These are phyloP conservation scores for Auricularia heimuer DNA, from an alignment of 768 basidiomycete species.

Conservation along the genomic window DNA sequence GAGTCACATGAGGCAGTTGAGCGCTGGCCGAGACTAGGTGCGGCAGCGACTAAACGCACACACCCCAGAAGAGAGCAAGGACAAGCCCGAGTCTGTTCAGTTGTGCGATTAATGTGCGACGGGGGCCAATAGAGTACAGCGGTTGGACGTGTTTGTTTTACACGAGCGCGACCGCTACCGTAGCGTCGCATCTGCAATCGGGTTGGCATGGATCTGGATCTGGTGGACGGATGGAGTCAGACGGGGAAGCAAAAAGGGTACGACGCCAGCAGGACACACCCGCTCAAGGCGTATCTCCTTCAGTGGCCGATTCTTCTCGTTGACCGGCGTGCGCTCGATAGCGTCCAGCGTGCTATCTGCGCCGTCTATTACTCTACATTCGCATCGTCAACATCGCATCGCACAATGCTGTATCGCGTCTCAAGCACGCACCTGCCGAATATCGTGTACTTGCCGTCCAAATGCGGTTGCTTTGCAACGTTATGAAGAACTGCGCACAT, in stretches of 20 bases:
- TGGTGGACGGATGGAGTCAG: constrained; percentile 18
- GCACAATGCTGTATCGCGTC: too few relatives aligned
- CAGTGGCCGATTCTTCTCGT: constrained; percentile 79
- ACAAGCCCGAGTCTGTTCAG: too few relatives aligned
- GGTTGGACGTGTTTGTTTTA: too few relatives aligned
- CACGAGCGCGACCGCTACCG: constrained; percentile 3
- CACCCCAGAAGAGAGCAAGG: too few relatives aligned
- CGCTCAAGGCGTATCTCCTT: constrained; percentile 73
- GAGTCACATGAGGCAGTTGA: too few relatives aligned
- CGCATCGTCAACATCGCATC: neutral
- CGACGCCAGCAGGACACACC: constrained; percentile 35
- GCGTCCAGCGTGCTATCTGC: constrained; percentile 85
- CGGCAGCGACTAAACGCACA: too few relatives aligned
- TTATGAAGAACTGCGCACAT: constrained; percentile 63
- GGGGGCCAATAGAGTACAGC: too few relatives aligned
- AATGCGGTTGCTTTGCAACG: constrained; percentile 84
- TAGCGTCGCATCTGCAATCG: constrained; percentile 72
- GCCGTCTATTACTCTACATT: constrained; percentile 82
- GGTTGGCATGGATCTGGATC: constrained; percentile 91
- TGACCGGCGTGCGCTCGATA: constrained; percentile 91
- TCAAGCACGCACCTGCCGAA: constrained; percentile 54
- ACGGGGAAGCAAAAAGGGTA: constrained; percentile 2
- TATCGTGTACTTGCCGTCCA: constrained; percentile 92
- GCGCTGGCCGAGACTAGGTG: too few relatives aligned
- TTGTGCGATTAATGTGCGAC: too few relatives aligned